Conservation (phyloP, 345 rosid species). For the Brassica carinata region DNA sequence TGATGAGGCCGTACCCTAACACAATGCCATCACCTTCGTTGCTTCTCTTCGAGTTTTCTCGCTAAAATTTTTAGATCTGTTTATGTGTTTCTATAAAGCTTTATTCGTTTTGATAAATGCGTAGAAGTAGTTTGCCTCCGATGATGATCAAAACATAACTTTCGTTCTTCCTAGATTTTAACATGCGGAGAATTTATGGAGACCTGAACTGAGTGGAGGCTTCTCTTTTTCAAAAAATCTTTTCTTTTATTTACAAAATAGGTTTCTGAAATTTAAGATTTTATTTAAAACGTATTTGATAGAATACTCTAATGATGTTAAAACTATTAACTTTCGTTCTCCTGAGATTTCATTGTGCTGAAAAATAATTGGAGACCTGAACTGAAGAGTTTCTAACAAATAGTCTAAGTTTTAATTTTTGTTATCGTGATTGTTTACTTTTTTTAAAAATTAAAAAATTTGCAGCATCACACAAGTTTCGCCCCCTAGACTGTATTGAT, state of each 20-base stretch:
- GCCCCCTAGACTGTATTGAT: neutral
- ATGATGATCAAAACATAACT: slow-evolving; percentile 43
- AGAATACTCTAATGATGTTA: slow-evolving; percentile 35
- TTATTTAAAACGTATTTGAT: neutral
- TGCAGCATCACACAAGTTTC: neutral
- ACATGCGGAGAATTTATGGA: slow-evolving; percentile 38
- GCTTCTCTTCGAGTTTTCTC: neutral
- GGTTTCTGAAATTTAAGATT: neutral
- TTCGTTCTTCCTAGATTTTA: slow-evolving; percentile 41
- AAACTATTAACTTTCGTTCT: slow-evolving; percentile 51
- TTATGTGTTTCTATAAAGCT: neutral
- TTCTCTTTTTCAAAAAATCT: neutral
- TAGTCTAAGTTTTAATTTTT: neutral
- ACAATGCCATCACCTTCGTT: neutral
- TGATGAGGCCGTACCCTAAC: neutral
- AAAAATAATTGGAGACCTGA: slow-evolving; percentile 50
- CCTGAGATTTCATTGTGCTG: slow-evolving; percentile 50
- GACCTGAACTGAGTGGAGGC: slow-evolving; percentile 45
- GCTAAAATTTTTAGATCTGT: too few relatives aligned
- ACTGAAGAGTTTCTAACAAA: slow-evolving; percentile 39
- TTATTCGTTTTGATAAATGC: neutral
- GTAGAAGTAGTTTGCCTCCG: slow-evolving; percentile 26
- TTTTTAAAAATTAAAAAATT: too few relatives aligned
- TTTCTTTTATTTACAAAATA: neutral
- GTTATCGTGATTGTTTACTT: neutral